phyloP scores from a whole-genome alignment of 179 eudicot genomes.

The Actinidia polygama region DNA sequence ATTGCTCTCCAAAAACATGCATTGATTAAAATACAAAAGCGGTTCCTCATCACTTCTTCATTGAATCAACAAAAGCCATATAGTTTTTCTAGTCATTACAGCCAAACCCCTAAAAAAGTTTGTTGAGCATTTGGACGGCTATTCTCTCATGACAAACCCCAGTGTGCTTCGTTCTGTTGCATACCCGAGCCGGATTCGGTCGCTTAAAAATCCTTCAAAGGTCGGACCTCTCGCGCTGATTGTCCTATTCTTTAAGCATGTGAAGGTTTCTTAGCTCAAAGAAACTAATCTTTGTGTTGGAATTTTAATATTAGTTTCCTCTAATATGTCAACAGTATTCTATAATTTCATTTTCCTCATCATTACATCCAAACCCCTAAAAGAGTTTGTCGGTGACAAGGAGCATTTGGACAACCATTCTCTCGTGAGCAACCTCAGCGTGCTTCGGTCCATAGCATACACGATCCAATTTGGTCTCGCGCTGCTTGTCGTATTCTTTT shows the following conservation, averaged over 20 bases:
- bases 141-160: conserved; percentile 96
- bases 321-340: too few species aligned
- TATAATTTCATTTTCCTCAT: conserved; percentile 76
- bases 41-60: conserved; percentile 77
- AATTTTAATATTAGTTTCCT: too few species aligned
- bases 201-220: too few species aligned
- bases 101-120: conserved; percentile 88
- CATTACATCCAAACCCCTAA: conserved; percentile 76
- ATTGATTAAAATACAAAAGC: conserved; percentile 82
- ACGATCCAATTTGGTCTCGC: too few species aligned
- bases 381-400: conserved; percentile 92
- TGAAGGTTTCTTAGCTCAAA: too few species aligned
- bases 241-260: too few species aligned
- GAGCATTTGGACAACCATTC: conserved; percentile 94
- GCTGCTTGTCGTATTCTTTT: too few species aligned
- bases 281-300: too few species aligned
- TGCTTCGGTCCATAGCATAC: conserved; percentile 99
- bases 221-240: too few species aligned
- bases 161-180: conserved; percentile 98
- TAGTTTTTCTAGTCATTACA: conserved; percentile 67
- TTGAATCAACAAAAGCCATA: conserved; percentile 68
- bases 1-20: conserved; percentile 98
- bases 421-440: conserved; percentile 95
- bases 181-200: too few species aligned
- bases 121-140: conserved; percentile 94